Evolutionary conservation across 768 basidiomycete genomes (phyloP).

Genomic region (Rhodotorula paludigena): DNA sequence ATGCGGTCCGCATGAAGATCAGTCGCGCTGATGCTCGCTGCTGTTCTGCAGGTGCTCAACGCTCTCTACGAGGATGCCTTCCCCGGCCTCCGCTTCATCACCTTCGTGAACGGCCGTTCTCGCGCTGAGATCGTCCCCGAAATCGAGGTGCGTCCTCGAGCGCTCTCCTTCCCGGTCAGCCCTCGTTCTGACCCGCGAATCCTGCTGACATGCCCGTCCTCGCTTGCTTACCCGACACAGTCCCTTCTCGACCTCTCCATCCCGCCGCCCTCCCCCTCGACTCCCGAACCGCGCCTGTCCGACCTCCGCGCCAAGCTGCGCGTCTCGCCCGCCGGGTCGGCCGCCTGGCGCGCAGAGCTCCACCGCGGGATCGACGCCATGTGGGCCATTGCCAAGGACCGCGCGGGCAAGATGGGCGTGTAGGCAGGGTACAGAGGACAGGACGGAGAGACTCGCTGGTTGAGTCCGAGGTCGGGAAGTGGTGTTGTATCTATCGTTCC

Average conservation of each 20-base stretch:
- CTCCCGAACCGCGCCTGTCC: slow-evolving; percentile 16
- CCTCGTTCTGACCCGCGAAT: neutral
- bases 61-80: slow-evolving; percentile 46
- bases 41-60: slow-evolving; percentile 44
- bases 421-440: neutral
- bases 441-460: no score
- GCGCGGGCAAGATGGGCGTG: slow-evolving; percentile 15
- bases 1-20: neutral
- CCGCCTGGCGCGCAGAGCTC: slow-evolving; percentile 45
- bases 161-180: neutral
- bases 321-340: slow-evolving; percentile 27
- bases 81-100: slow-evolving; percentile 48
- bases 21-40: no score
- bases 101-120: slow-evolving; percentile 50
- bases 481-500: no score
- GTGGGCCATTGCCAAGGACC: slow-evolving; percentile 44
- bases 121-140: slow-evolving; percentile 47
- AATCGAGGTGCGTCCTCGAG: slow-evolving; percentile 43
- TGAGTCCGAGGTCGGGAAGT: no score
- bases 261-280: slow-evolving; percentile 15
- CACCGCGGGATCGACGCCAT: slow-evolving; percentile 44
- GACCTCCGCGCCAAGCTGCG: slow-evolving; percentile 3
- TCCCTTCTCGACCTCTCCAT: slow-evolving; percentile 24
- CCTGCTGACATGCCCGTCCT: neutral
- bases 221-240: neutral